Base-by-base conservation (phyloP, 768 basidiomycete species). In the Russula sp. region DNA sequence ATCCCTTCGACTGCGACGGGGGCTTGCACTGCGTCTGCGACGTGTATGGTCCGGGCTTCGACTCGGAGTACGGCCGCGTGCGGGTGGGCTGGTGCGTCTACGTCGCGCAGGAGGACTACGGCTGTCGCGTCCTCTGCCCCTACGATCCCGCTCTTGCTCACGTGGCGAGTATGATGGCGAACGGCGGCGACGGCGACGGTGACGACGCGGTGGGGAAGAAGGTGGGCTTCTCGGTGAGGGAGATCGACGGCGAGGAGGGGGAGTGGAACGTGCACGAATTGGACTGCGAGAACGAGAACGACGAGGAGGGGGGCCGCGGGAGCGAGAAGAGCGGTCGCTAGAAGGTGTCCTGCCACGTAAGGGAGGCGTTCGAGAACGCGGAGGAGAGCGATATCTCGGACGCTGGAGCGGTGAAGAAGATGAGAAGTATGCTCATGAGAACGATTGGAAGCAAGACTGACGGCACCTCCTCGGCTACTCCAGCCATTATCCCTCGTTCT, bases 401-500 rank as follows among this genome's bases (percentile, higher is more conserved):
- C 74, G 67, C 67, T 68, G 11, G 81, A 79, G 9, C 79, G 80
- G 65, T 2, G 59, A 68, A 34, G 70, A 66, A 4, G 67, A 65
- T 34, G 61, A 70, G 57, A 70, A 71, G 5, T 59, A 57, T 1
- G 64, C 59, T 22, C 63, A 64, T 49, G 64, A 50, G 34, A 67
- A 32, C 2, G 48, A 55, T 59, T 61, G 65, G 67, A 22, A 68
- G 73, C 65, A 4, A 48, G 20, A 72, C 75, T 62, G 76, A 73
- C 82, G 57, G 83, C 85, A 57, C 87, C 83, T 26, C 87, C 86
- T 69, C 89, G 78, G 11, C 73, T 76, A 59, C 89, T 85, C 88
- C 89, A 89, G 13, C 87, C 87, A 46, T 79, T 76, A 65, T 86
- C 88, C 32, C 83, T 75, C 6, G 70, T 68, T 52, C 80, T 77